Evolutionary conservation across 2,329 filamentous ascomycete species (phyloP), one percentile per base, ranked within the genome.

Genomic region (Cladosporium oxysporum): DNA sequence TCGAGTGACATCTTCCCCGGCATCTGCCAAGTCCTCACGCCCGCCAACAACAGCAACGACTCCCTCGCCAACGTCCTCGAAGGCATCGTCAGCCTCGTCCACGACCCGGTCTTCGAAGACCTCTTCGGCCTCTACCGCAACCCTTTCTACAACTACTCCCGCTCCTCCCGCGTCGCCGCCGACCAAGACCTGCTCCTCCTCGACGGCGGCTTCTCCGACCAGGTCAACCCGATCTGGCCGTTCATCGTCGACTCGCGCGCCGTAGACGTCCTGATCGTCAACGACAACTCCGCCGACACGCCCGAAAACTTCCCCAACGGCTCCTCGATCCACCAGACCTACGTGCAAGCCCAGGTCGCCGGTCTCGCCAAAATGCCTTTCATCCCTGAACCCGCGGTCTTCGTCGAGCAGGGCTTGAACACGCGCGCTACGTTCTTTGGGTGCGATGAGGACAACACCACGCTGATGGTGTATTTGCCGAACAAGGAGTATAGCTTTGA

Each of bases 281-380:
- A 87, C 73, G 88, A 90, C 78, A 87, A 87, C 62, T 85, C 83
- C 5, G 87, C 86, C 71, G 88, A 90, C 76, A 88, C 85, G 0
- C 74, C 79, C 58, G 79, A 78, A 72, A 78, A 79, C 76, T 90
- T 84, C 82, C 88, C 88, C 69, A 84, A 89, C 74, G 88, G 87
- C 65, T 84, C 83, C 41, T 85, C 86, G 62, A 76, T 88, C 62
- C 80, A 82, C 64, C 83, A 84, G 66, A 86, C 85, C 21, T 89
- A 87, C 76, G 78, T 83, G 66, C 85, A 85, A 70, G 81, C 85
- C 55, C 76, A 78, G 26, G 74, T 76, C 65, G 81, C 82, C 55
- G 83, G 84, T 68, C 82, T 85, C 59, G 83, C 83, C 0, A 80
- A 83, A 23, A 89, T 90, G 80, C 88, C 88, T 1, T 75, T 79